Conservation (phyloP, 768 basidiomycete species). For the Suillus luteus region DNA sequence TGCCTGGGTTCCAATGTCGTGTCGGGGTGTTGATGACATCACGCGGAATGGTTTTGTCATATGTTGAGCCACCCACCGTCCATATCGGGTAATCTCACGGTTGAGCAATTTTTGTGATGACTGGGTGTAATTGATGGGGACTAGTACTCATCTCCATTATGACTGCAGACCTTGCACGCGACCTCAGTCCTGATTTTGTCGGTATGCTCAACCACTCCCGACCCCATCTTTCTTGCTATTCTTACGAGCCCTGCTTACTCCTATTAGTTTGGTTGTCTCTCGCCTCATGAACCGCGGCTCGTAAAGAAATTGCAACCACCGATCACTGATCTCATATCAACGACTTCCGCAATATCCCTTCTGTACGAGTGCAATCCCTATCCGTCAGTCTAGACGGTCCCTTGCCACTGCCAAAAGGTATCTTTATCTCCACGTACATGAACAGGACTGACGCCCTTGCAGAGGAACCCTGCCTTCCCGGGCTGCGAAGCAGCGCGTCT, state of each 20-base stretch:
- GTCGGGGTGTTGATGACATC: no score
- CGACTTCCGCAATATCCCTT: conserved; percentile 92
- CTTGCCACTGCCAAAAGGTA: conserved; percentile 41
- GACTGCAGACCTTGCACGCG: conserved; percentile 87
- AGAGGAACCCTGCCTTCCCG: conserved; percentile 45
- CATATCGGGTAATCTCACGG: no score
- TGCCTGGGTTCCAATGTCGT: no score
- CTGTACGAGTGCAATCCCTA: conserved; percentile 77
- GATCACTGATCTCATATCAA: conserved; percentile 93
- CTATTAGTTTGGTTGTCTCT: conserved; percentile 87
- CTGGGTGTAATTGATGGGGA: no score
- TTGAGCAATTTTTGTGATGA: no score
- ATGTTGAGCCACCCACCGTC: no score
- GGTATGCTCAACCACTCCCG: no score
- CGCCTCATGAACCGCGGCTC: conserved; percentile 89
- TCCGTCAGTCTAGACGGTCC: conserved; percentile 73
- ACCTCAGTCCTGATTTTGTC: conserved; percentile 58
- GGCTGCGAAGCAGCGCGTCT: conserved; percentile 44
- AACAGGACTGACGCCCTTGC: conserved; percentile 31
- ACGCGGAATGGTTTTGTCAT: no score
- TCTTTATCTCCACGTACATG: neutral
- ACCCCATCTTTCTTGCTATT: no score
- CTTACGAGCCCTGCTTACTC: conserved; percentile 5
- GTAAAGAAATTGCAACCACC: conserved; percentile 94
- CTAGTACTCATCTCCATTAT: no score